Conservation (phyloP, 345 rosid genomes). For the Clarkia xantiana region DNA sequence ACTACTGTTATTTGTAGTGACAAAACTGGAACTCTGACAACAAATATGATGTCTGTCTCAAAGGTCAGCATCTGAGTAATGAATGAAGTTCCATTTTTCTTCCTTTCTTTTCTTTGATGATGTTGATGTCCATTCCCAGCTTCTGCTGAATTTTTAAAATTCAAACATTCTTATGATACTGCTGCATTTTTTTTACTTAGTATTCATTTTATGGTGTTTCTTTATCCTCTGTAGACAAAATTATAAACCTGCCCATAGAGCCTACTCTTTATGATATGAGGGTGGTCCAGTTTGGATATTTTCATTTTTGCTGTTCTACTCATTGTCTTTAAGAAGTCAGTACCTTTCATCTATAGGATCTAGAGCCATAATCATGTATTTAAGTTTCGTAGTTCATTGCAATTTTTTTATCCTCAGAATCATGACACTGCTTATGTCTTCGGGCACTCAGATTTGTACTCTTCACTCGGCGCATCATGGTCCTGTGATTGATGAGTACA, state of each 20-base stretch:
- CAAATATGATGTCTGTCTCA: constrained; percentile 97
- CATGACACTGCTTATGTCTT: constrained; percentile 6
- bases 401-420: not conserved
- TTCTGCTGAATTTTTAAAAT: no score
- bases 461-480: constrained; percentile 58
- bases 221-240: no score
- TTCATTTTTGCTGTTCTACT: no score
- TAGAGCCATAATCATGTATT: not conserved
- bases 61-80: constrained; percentile 39
- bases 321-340: no score
- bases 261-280: no score
- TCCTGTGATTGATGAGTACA: constrained; percentile 53
- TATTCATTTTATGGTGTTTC: not conserved
- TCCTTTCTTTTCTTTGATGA: no score
- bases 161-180: no score
- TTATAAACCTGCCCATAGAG: no score
- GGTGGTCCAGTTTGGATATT: no score
- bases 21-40: constrained; percentile 96
- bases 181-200: not conserved
- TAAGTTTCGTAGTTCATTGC: not conserved
- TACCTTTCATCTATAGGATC: no score
- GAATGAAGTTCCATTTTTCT: no score
- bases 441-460: constrained; percentile 56
- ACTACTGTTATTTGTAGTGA: constrained; percentile 98
- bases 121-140: no score